Evolutionary conservation across 2,329 filamentous ascomycete species (phyloP).

Genomic region (Colletotrichum sp.): DNA sequence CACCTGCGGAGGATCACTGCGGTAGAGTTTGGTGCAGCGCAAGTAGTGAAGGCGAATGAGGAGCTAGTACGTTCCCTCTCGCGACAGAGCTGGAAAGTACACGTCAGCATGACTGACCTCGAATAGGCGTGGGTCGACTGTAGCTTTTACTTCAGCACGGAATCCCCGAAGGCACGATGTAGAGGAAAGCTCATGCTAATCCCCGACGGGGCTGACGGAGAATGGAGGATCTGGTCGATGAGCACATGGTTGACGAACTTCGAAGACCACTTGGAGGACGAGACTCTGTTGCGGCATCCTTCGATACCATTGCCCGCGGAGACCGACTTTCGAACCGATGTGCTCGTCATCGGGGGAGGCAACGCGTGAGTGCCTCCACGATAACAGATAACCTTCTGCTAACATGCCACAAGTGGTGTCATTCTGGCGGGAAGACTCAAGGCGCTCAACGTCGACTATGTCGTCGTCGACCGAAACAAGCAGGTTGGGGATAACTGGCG

Average conservation of each 20-base stretch:
- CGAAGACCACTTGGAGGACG: slow-evolving; percentile 30
- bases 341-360: slow-evolving; percentile 37
- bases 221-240: slow-evolving; percentile 40
- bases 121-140: slow-evolving; percentile 10
- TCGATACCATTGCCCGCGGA: slow-evolving; percentile 16
- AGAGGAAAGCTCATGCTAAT: slow-evolving; percentile 36
- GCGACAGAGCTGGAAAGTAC: neutral
- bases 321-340: slow-evolving; percentile 31
- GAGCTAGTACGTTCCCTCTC: neutral
- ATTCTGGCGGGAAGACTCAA: slow-evolving; percentile 41
- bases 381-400: neutral
- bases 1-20: neutral
- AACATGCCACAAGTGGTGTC: slow-evolving; percentile 22
- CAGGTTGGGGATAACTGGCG: slow-evolving; percentile 43
- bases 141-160: slow-evolving; percentile 34
- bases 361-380: slow-evolving; percentile 29
- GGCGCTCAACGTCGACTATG: slow-evolving; percentile 35
- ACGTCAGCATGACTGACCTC: neutral
- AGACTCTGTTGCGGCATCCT: slow-evolving; percentile 25
- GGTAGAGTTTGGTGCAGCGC: neutral
- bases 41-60: slow-evolving; percentile 1
- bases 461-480: slow-evolving; percentile 40
- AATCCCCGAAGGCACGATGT: slow-evolving; percentile 30
- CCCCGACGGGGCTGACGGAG: slow-evolving; percentile 8
- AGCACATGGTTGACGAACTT: slow-evolving; percentile 31